A percentile compares a stretch with the other conserved stretches of the same genome.
These are phyloP conservation scores for Candida chauliodis DNA, from an alignment of 805 yeast species.

Conservation along the genomic window DNA sequence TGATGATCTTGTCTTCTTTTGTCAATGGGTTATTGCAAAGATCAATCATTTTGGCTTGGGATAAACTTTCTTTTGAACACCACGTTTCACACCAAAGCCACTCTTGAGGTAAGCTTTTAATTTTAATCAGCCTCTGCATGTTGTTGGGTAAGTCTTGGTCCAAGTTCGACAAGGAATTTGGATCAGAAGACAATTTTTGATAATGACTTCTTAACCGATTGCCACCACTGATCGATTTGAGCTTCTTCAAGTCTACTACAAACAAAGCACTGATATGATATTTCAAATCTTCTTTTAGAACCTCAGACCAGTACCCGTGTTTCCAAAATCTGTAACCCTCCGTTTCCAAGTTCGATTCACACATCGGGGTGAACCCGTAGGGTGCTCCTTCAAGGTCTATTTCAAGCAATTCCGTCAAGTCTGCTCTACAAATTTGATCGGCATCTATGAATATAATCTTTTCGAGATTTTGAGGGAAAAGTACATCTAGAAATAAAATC, in stretches of 20 bases:
- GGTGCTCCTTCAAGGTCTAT: slow-evolving; percentile 76
- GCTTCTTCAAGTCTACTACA: slow-evolving; percentile 69
- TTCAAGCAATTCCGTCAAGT: slow-evolving; percentile 63
- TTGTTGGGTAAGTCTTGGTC: slow-evolving; percentile 96
- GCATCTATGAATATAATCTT: slow-evolving; percentile 84
- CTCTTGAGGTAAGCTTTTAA: slow-evolving; percentile 70
- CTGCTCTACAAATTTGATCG: slow-evolving; percentile 76
- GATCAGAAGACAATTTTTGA: slow-evolving; percentile 76
- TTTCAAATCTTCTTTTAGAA: slow-evolving; percentile 53
- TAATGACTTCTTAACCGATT: slow-evolving; percentile 80
- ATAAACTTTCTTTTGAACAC: slow-evolving; percentile 66
- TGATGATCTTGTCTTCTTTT: slow-evolving; percentile 70
- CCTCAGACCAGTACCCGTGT: slow-evolving; percentile 80
- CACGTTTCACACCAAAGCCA: slow-evolving; percentile 96
- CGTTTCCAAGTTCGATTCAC: slow-evolving; percentile 74
- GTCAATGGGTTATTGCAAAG: slow-evolving; percentile 82
- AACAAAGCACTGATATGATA: slow-evolving; percentile 85
- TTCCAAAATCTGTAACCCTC: slow-evolving; percentile 92
- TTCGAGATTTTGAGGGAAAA: slow-evolving; percentile 75
- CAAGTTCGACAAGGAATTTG: slow-evolving; percentile 71
- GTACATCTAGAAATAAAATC: slow-evolving; percentile 77
- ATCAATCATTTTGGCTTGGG: slow-evolving; percentile 73
- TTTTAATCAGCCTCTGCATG: slow-evolving; percentile 64
- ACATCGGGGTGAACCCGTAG: slow-evolving; percentile 85
- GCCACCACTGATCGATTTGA: slow-evolving; percentile 70